Percentiles rank a stretch among this genome's conserved stretches.
Evolutionary conservation across 257 asterid genomes (phyloP).

Genomic region (Jasminum sambac): DNA sequence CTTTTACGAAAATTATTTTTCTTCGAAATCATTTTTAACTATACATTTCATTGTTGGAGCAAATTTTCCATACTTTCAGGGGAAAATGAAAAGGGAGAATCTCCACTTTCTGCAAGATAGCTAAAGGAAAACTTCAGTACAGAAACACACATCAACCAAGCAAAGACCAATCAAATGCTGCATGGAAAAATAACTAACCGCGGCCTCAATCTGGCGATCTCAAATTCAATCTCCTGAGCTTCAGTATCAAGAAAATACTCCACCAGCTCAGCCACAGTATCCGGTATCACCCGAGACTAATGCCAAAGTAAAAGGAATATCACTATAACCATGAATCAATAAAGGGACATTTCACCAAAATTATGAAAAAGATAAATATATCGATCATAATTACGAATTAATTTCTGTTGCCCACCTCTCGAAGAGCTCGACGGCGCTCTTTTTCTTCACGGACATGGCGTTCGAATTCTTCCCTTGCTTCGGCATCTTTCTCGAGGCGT

Average conservation of each 20-base stretch:
- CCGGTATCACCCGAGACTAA: conserved; percentile 79
- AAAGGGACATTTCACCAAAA: neutral
- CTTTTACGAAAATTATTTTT: no score
- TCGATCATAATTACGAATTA: neutral
- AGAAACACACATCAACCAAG: neutral
- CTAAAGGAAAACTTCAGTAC: neutral
- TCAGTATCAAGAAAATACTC: conserved; percentile 94
- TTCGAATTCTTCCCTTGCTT: conserved; percentile 72
- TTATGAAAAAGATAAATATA: neutral
- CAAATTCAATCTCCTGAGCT: conserved; percentile 87
- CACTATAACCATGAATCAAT: neutral
- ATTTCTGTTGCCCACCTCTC: conserved; percentile 45
- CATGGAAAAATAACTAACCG: conserved; percentile 44
- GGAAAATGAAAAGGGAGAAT: no score
- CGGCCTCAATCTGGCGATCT: conserved; percentile 82
- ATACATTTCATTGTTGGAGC: no score
- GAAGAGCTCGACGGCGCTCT: conserved; percentile 56
- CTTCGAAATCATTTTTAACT: no score
- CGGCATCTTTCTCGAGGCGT: conserved; percentile 66
- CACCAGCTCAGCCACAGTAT: conserved; percentile 51
- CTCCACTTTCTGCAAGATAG: no score
- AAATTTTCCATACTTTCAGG: no score
- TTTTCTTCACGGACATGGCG: conserved; percentile 73
- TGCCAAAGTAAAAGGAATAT: neutral
- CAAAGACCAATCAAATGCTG: neutral